These are phyloP conservation scores for Hypoxylon sp. DNA, from an alignment of 2,329 filamentous ascomycete genomes.

Conservation along the genomic window DNA sequence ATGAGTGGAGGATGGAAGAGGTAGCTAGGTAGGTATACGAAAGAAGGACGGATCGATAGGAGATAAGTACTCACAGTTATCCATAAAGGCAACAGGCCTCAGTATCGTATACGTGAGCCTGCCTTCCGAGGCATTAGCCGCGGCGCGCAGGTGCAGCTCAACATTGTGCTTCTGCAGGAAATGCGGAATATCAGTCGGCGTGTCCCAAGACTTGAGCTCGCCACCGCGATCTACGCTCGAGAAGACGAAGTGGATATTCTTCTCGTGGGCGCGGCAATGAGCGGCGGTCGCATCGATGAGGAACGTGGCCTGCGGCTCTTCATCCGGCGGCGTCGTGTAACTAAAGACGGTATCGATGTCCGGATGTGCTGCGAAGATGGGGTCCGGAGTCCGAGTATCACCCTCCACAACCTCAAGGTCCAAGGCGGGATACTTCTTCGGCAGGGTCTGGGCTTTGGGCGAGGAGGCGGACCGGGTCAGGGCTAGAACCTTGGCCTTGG, in stretches of 20 bases:
- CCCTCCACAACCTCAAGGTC: slow-evolving; percentile 55
- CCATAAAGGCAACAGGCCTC: slow-evolving; percentile 59
- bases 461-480: slow-evolving; percentile 53
- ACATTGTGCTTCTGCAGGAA: slow-evolving; percentile 72
- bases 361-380: slow-evolving; percentile 55
- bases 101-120: slow-evolving; percentile 58
- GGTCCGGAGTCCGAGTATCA: slow-evolving; percentile 52
- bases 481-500: slow-evolving; percentile 51
- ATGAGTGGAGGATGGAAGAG: not conserved
- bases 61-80: slow-evolving; percentile 51
- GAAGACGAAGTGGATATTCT: slow-evolving; percentile 72
- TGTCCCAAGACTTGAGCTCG: slow-evolving; percentile 62
- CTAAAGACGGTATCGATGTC: slow-evolving; percentile 55
- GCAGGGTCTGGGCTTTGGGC: slow-evolving; percentile 53
- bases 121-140: slow-evolving; percentile 52
- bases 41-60: not conserved
- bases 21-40: not conserved
- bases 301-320: slow-evolving; percentile 56
- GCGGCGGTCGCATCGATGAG: slow-evolving; percentile 56
- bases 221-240: slow-evolving; percentile 75
- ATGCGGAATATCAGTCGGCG: slow-evolving; percentile 68
- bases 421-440: slow-evolving; percentile 43
- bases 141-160: slow-evolving; percentile 67
- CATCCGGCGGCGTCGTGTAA: slow-evolving; percentile 54
- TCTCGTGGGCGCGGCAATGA: slow-evolving; percentile 45